phyloP scores from a whole-genome alignment of 176 grass and related monocot species.

The Triticum urartu region DNA sequence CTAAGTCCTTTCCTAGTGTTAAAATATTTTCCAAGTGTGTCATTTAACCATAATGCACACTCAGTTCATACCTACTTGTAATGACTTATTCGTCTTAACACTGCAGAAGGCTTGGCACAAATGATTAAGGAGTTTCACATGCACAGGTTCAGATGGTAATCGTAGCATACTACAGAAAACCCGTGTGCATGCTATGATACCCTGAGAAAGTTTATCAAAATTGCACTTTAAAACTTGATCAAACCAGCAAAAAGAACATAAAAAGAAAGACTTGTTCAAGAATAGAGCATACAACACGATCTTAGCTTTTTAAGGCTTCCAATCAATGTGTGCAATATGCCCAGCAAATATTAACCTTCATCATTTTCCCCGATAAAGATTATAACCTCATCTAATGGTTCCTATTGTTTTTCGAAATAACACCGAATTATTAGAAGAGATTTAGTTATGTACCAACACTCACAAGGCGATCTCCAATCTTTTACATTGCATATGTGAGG shows the following conservation, averaged over 20 bases:
- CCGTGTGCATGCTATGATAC: no score
- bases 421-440: background rate
- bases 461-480: background rate
- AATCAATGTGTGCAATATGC: background rate
- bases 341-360: background rate
- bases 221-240: no score
- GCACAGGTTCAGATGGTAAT: background rate
- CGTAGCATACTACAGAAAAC: background rate
- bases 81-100: no score
- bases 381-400: background rate
- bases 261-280: background rate
- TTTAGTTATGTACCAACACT: background rate
- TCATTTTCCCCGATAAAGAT: no score
- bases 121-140: background rate
- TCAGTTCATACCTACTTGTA: no score
- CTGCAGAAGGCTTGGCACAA: background rate
- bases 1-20: background rate
- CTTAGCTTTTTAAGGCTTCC: background rate
- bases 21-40: background rate
- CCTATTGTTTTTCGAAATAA: background rate
- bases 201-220: background rate
- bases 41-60: no score
- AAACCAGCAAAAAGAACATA: background rate
- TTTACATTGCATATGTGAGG: background rate
- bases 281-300: background rate